A percentile compares a stretch with the other conserved stretches of the same genome.
These are phyloP conservation scores for Sophora flavescens DNA, from an alignment of 306 rosid genomes.

Conservation along the genomic window DNA sequence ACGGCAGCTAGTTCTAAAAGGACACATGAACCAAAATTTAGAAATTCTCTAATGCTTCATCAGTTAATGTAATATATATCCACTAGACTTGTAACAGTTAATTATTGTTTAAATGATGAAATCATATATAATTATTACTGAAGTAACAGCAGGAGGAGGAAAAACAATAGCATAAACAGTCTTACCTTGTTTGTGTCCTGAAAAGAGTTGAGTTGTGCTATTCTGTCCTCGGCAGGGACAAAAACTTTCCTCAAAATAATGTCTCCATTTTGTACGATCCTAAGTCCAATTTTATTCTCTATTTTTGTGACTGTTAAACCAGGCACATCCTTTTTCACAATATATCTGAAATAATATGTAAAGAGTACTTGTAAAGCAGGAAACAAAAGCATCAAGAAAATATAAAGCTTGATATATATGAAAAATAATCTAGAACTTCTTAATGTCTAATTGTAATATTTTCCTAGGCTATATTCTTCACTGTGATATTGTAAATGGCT, in stretches of 20 bases:
- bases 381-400: constrained; percentile 15
- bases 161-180: not conserved
- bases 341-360: constrained; percentile 61
- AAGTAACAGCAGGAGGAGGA: constrained; percentile 8
- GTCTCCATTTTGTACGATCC: constrained; percentile 96
- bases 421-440: too few relatives aligned
- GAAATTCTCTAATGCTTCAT: constrained; percentile 6
- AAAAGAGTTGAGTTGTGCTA: constrained; percentile 82
- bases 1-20: constrained; percentile 2
- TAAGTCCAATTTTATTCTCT: constrained; percentile 86
- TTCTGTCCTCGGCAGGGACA: constrained; percentile 80
- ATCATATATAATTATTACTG: not conserved
- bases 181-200: constrained; percentile 90
- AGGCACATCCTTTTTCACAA: constrained; percentile 81
- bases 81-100: constrained; percentile 6
- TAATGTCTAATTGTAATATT: too few relatives aligned
- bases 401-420: too few relatives aligned
- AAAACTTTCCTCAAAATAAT: constrained; percentile 73
- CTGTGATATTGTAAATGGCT: not conserved
- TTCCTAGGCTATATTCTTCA: constrained; percentile 4
- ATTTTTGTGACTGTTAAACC: constrained; percentile 84
- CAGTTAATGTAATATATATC: not conserved
- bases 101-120: not conserved
- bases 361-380: constrained; percentile 32
- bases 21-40: not conserved